A percentile compares a stretch with the other conserved stretches of the same genome.
These are phyloP conservation scores for Rosellinia necatrix DNA, from an alignment of 2,329 filamentous ascomycete genomes.

Conservation along the genomic window DNA sequence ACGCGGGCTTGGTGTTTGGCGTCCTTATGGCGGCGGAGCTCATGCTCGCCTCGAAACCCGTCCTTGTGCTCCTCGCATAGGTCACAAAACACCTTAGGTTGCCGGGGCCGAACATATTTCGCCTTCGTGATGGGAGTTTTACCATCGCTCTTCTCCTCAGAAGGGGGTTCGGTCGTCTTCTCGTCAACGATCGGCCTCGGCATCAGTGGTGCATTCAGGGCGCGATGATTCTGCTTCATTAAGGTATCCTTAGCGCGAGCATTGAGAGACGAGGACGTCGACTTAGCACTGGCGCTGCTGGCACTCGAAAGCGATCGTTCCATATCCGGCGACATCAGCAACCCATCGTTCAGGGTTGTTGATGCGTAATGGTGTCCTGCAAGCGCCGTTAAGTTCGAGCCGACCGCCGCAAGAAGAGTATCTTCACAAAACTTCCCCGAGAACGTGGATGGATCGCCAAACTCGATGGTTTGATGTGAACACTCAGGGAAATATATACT, in stretches of 20 bases:
- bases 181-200: conserved; percentile 50
- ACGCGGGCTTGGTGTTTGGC: conserved; percentile 64
- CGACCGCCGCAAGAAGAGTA: conserved; percentile 45
- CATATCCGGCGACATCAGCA: conserved; percentile 47
- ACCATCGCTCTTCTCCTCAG: conserved; percentile 44
- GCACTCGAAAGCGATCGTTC: conserved; percentile 54
- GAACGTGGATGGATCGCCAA: conserved; percentile 33
- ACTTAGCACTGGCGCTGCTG: conserved; percentile 49
- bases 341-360: conserved; percentile 38
- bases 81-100: conserved; percentile 71
- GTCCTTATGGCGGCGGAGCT: conserved; percentile 70
- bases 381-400: conserved; percentile 41
- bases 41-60: conserved; percentile 86
- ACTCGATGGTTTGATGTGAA: conserved; percentile 31
- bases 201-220: conserved; percentile 45
- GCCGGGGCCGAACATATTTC: conserved; percentile 65
- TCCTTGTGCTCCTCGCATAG: conserved; percentile 73
- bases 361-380: conserved; percentile 39
- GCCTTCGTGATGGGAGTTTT: conserved; percentile 51
- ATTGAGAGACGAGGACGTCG: conserved; percentile 53
- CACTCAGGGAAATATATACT: conserved; percentile 32
- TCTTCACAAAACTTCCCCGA: conserved; percentile 38
- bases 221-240: conserved; percentile 51
- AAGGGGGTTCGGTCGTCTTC: conserved; percentile 32
- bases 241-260: conserved; percentile 54